Evolutionary conservation across 2,329 filamentous ascomycete species (phyloP).

Genomic region (Canariomyces notabilis): DNA sequence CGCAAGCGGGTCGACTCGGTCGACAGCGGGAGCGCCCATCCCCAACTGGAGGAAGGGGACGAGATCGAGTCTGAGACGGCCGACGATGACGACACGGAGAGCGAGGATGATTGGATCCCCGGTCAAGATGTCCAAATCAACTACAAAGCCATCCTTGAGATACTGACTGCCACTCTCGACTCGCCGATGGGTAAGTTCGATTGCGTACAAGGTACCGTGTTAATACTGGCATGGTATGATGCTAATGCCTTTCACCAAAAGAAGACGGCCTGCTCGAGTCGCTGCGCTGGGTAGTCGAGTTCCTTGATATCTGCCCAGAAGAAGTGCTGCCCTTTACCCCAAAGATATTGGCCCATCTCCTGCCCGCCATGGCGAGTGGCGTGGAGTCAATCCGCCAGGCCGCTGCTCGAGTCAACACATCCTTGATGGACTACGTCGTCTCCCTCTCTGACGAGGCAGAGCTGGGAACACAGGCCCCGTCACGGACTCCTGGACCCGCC

Average conservation of each 20-base stretch:
- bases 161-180: slow-evolving; percentile 82
- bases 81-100: slow-evolving; percentile 56
- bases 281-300: slow-evolving; percentile 90
- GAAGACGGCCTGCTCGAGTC: slow-evolving; percentile 90
- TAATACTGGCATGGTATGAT: no score
- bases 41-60: slow-evolving; percentile 55
- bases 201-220: slow-evolving; percentile 3
- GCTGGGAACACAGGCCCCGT: slow-evolving; percentile 32
- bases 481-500: slow-evolving; percentile 38
- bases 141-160: slow-evolving; percentile 85
- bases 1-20: slow-evolving; percentile 65
- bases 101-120: slow-evolving; percentile 92
- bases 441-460: slow-evolving; percentile 72
- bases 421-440: slow-evolving; percentile 90
- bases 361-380: slow-evolving; percentile 89
- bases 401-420: slow-evolving; percentile 82
- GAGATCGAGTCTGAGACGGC: slow-evolving; percentile 54
- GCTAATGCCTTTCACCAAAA: slow-evolving; percentile 49
- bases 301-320: slow-evolving; percentile 95
- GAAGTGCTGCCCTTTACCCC: slow-evolving; percentile 95
- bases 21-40: slow-evolving; percentile 58
- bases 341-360: slow-evolving; percentile 81
- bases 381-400: slow-evolving; percentile 85
- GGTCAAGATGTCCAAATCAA: slow-evolving; percentile 96
- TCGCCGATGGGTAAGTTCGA: slow-evolving; percentile 62